phyloP scores from a whole-genome alignment of 108 stramenopile species.

The Mayamaea pseudoterrestris region DNA sequence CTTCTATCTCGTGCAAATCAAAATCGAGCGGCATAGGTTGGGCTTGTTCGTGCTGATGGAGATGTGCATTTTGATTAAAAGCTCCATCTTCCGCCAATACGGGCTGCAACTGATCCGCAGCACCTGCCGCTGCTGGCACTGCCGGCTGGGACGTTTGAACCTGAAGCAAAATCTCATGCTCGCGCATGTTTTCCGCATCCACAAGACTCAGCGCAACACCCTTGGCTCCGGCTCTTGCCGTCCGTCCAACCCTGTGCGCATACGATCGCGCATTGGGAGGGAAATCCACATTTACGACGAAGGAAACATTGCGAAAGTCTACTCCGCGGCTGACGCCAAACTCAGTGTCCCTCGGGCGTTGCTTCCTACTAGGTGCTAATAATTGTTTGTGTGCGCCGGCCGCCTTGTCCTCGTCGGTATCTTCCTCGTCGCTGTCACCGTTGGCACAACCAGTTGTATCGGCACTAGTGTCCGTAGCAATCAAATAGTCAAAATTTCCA shows the following conservation, averaged over 20 bases:
- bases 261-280: conserved; percentile 83
- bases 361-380: conserved; percentile 21
- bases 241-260: conserved; percentile 96
- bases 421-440: conserved; percentile 16
- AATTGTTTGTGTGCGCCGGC: conserved; percentile 15
- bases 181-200: conserved; percentile 28
- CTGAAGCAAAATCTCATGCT: conserved; percentile 34
- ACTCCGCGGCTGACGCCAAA: conserved; percentile 93
- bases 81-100: conserved; percentile 17
- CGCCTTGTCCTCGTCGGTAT: conserved; percentile 9
- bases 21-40: conserved; percentile 95
- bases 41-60: conserved; percentile 15
- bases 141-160: conserved; percentile 81
- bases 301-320: conserved; percentile 91
- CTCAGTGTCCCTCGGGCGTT: conserved; percentile 64
- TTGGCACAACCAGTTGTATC: conserved; percentile 33
- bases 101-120: conserved; percentile 31
- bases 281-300: conserved; percentile 96
- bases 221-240: conserved; percentile 89
- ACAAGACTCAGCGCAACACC: conserved; percentile 92
- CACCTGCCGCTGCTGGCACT: conserved; percentile 23
- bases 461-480: conserved; percentile 89
- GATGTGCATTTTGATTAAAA: conserved; percentile 2
- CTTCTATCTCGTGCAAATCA: conserved; percentile 87
- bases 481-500: conserved; percentile 97